Percentiles rank a stretch among this genome's conserved stretches.
Conservation (phyloP, 495 filamentous ascomycete genomes). For the Xylaria telfairii region DNA sequence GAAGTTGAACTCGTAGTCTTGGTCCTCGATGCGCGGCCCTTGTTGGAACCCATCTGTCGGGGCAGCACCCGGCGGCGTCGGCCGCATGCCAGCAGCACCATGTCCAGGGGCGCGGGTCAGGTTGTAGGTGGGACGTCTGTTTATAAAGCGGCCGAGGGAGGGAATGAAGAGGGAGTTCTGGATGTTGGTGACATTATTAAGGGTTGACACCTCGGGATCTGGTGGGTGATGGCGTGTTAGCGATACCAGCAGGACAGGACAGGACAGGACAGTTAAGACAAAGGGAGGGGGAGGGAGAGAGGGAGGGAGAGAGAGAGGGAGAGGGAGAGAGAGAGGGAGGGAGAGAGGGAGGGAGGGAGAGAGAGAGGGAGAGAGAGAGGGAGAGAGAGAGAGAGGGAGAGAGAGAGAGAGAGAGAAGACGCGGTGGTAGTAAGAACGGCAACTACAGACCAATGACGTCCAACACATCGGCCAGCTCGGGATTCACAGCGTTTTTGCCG, state of each 20-base stretch:
- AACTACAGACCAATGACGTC: conserved; percentile 69
- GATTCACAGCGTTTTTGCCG: conserved; percentile 55
- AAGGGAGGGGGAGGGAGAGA: no score
- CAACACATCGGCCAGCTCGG: conserved; percentile 69
- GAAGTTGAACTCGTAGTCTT: conserved; percentile 35
- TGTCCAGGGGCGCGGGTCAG: conserved; percentile 58
- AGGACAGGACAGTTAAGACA: no score
- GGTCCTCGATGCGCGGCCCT: conserved; percentile 24
- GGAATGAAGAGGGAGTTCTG: conserved; percentile 81
- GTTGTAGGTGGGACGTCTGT: conserved; percentile 75
- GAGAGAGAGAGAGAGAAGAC: no score
- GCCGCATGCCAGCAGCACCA: conserved; percentile 26
- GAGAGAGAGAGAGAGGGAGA: no score
- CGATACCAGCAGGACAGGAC: no score
- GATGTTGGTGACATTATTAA: conserved; percentile 79
- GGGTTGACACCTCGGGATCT: conserved; percentile 78
- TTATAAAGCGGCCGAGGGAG: conserved; percentile 68
- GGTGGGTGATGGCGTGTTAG: neutral
- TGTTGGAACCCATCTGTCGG: conserved; percentile 35
- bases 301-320: no score
- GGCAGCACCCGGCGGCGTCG: conserved; percentile 9
- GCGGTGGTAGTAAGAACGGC: no score
- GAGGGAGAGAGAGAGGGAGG: no score
- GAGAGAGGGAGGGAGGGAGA: no score
- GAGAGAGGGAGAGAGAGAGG: no score